phyloP scores from a whole-genome alignment of 805 yeast species.

The Candida schatavii region DNA sequence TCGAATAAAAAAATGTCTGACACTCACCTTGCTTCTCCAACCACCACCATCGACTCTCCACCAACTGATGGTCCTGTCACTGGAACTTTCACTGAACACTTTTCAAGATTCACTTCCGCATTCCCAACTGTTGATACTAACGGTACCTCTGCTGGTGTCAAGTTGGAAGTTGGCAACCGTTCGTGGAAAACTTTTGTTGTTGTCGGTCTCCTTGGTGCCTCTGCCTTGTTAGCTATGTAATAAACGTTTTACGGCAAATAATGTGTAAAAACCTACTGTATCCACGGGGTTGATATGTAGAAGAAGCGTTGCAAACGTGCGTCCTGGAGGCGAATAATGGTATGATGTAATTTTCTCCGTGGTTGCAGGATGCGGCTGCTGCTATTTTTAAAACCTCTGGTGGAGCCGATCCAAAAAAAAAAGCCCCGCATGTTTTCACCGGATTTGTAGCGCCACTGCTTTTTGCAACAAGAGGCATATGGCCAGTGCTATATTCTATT shows the following conservation, averaged over 20 bases:
- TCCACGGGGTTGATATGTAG: too few species aligned
- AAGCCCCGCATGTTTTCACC: too few species aligned
- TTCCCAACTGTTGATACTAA: neutral
- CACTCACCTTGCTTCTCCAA: too few species aligned
- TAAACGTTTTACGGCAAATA: too few species aligned
- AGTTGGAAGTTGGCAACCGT: neutral
- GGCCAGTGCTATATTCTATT: neutral
- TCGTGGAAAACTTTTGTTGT: neutral
- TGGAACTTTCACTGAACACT: too few species aligned
- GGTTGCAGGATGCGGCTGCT: too few species aligned
- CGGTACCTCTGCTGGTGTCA: neutral
- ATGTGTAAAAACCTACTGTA: too few species aligned
- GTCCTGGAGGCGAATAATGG: neutral
- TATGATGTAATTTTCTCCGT: neutral
- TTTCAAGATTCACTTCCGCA: neutral
- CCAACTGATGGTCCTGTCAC: neutral
- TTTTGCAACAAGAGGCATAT: neutral
- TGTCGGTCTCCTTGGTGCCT: neutral
- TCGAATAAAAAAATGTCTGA: too few species aligned
- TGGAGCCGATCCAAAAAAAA: too few species aligned
- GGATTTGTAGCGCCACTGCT: neutral
- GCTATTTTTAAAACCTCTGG: neutral
- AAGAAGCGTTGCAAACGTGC: too few species aligned
- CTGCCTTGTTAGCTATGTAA: neutral
- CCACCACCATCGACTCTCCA: neutral